Evolutionary conservation across 164 flowering plant species (phyloP), one percentile per base, ranked within the genome.

Genomic region (Vitis riparia): DNA sequence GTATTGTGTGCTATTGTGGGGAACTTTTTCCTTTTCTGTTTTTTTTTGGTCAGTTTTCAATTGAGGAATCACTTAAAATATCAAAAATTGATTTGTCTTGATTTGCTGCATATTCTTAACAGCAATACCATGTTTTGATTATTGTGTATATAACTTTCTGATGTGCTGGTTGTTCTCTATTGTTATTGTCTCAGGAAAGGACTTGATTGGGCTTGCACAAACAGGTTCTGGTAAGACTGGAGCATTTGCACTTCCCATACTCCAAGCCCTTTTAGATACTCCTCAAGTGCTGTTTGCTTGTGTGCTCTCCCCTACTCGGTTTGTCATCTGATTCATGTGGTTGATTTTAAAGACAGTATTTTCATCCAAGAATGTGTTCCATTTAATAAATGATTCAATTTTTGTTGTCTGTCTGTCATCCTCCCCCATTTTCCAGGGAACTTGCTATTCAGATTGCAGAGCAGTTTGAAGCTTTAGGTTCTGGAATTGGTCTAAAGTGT

Each of bases 201-300:
- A 92, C 62, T 55, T 94, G 72, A 91, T 92, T 73, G 98, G 89
- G 44, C 87, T 92, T 68, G 97, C 97, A 8, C 97, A 89, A 67
- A 92, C 97, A 0, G 98, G 98, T 23, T 92, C 94, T n/a, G 99
- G 99, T 15, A 94, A 94, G 73, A 94, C 99, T 11, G 99, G 93
- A 55, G 99, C 97, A 17, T 94, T 94, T 80, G 95, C 96, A 8
- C 79, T 94, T 60, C 97, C 98, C 2, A 91, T 94, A 59, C 76
- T 94, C 51, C 89, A 94, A 66, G 82, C 91, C 1, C 86, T 92
- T 47, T 59, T 89, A 49, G 85, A 91, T 15, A 51, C 80, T 48
- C 79, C 82, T 1, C 88, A 85, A 37, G 80, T 92, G 0, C 90
- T 94, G 74, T 92, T 91, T 68, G 91, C 93, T 47, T 90, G 92